Base-by-base conservation (phyloP, 1,284 basidiomycete species). In the Ustilago trichophora region DNA sequence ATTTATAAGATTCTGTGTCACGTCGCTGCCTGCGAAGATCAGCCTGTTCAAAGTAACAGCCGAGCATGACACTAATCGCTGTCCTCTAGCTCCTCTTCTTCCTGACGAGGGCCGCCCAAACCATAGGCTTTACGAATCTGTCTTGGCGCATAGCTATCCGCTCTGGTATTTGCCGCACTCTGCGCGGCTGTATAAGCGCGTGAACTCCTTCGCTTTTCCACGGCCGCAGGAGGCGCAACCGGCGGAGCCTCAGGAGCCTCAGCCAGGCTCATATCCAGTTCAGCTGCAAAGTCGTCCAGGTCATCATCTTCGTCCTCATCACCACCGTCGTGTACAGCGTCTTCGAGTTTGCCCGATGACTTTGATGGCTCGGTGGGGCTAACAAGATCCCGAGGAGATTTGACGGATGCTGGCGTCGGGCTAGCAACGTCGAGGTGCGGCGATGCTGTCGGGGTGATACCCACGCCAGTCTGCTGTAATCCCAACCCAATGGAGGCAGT, bases 61-160 rank as follows among this genome's bases (percentile, higher is more conserved):
- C n/a, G n/a, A n/a, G n/a, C n/a, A n/a, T n/a, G n/a, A n/a, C 27
- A 22, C 43, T 22, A 69, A 26, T 69, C 66, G 37, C 66, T 69
- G 11, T 69, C 66, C 19, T 69, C 66, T 33, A 69, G 27, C 29
- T 69, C 66, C 27, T 69, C 66, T 26, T 69, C 66, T 31, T 69
- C 66, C 49, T 64, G 54, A 5, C 66, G 38, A 5, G 66, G 66
- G 10, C 66, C 66, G 15, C 66, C 66, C 3, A 69, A 37, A n/a
- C 66, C 66, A 22, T 69, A 69, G 0, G 47, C 52, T 27, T 55
- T 69, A n/a, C n/a, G n/a, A n/a, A n/a, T 35, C 27, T 52, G 35
- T 18, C 53, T 43, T 12, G 27, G n/a, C 9, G 9, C 13, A n/a
- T n/a, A n/a, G n/a, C n/a, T n/a, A n/a, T n/a, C n/a, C n/a, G n/a